These are phyloP conservation scores for Luzula sylvatica DNA, from an alignment of 176 grass and related monocot species.

Conservation along the genomic window DNA sequence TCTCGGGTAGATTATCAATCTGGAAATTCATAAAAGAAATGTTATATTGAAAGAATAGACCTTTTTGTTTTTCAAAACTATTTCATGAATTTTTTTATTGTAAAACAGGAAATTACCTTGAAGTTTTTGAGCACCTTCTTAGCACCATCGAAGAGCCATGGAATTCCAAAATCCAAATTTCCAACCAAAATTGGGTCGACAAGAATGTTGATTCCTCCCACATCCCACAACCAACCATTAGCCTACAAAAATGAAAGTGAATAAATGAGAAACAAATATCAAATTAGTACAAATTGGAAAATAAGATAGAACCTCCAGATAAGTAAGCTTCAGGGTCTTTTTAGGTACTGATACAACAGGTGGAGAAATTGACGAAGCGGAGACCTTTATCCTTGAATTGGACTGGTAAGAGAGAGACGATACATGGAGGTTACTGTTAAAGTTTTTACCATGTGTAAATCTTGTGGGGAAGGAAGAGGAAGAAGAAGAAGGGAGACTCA, in stretches of 20 bases:
- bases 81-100: no score
- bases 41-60: not conserved
- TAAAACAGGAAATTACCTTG: conserved; percentile 15
- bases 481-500: conserved; percentile 1
- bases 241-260: conserved; percentile 22
- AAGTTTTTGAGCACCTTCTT: conserved; percentile 46
- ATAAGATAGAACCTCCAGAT: conserved; percentile 4
- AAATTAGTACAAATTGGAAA: not conserved
- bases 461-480: not conserved
- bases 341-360: not conserved
- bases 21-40: not conserved
- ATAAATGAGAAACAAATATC: not conserved
- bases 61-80: no score
- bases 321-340: conserved; percentile 10
- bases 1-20: conserved; percentile 30
- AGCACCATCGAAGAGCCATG: conserved; percentile 73
- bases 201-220: conserved; percentile 46
- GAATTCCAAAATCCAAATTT: conserved; percentile 81
- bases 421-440: no score
- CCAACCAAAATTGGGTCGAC: conserved; percentile 74
- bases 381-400: conserved; percentile 2
- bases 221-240: conserved; percentile 89
- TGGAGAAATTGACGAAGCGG: not conserved
- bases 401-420: not conserved
- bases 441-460: not conserved